Evolutionary conservation across 495 filamentous ascomycete genomes (phyloP).

Genomic region (Apodospora peruviana): DNA sequence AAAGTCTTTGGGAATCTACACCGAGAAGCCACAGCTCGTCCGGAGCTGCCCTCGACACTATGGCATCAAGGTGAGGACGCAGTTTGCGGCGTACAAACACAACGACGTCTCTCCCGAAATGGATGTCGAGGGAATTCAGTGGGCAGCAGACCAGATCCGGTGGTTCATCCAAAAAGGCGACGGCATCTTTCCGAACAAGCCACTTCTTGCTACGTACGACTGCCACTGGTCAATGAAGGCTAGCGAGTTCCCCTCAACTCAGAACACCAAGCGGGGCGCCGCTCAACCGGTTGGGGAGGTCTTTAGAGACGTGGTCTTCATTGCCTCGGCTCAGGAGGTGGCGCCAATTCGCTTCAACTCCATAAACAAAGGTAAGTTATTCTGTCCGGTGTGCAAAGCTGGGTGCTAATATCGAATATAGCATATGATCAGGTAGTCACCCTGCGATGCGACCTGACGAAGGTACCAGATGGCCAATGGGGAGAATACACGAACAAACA

Average conservation of each 20-base stretch:
- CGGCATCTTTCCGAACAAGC: conserved; percentile 18
- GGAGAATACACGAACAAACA: conserved; percentile 4
- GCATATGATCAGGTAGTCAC: conserved; percentile 6
- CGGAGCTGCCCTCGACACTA: conserved; percentile 21
- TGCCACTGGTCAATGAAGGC: conserved; percentile 19
- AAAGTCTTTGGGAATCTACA: conserved; percentile 23
- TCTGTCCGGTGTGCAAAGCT: background rate
- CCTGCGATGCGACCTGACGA: conserved; percentile 18
- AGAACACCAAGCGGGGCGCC: background rate
- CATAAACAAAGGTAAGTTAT: conserved; percentile 6
- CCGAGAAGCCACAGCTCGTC: conserved; percentile 10
- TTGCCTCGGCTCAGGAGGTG: conserved; percentile 13
- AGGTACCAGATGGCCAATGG: conserved; percentile 6
- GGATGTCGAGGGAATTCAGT: conserved; percentile 13
- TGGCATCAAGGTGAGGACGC: conserved; percentile 18
- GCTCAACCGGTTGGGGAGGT: background rate
- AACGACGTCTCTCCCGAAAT: conserved; percentile 7
- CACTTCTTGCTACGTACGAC: conserved; percentile 10
- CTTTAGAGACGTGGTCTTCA: conserved; percentile 17
- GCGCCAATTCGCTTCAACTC: conserved; percentile 12
- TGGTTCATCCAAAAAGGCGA: conserved; percentile 24
- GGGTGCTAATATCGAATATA: conserved; percentile 1
- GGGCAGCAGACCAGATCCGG: conserved; percentile 21
- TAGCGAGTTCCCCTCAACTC: conserved; percentile 6
- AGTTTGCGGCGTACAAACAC: conserved; percentile 11